Evolutionary conservation across 2,329 filamentous ascomycete genomes (phyloP), one percentile per base, ranked within the genome.

Genomic region (Aspergillus uvarum): DNA sequence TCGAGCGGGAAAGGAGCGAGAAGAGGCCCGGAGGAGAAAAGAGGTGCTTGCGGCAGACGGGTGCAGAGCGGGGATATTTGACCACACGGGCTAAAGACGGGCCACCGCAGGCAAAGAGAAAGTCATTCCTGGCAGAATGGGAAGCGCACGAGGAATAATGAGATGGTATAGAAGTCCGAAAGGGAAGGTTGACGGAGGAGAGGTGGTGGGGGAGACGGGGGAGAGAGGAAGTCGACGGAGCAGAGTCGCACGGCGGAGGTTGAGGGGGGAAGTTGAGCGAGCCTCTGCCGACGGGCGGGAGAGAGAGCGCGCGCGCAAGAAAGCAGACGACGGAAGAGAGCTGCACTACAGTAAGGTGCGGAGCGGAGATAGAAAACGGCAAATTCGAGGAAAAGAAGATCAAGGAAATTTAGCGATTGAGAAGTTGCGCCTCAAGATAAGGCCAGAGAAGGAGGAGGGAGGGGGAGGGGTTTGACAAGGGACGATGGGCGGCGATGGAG

Each of bases 21-120:
- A 56, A 49, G 58, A 55, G 66, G 61, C 54, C 32, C 65, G 62
- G 65, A 67, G 63, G 61, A 60, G 67, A 60, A 63, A 59, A 64
- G 61, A 63, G 64, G 69, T 68, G 68, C 67, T 70, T 72, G 73
- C 73, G 69, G 73, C 63, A 70, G 69, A 68, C 70, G 72, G 69
- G 66, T 70, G 72, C 69, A 73, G 75, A 78, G 76, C 75, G 74
- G 76, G 74, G 74, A 72, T 71, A 67, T 69, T 72, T 67, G 69
- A 74, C 74, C 70, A 76, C 72, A 74, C 73, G 72, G 73, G 70
- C 73, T 76, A 76, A 67, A 72, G 70, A 72, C 64, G 67, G 74
- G 70, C 72, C 70, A 74, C 68, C 70, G 70, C 67, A 70, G 69
- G 62, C 65, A 69, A 70, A 71, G 62, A 65, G 68, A 72, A 64